Conservation (phyloP, 345 rosid species). For the Pugionium dolabratum region DNA sequence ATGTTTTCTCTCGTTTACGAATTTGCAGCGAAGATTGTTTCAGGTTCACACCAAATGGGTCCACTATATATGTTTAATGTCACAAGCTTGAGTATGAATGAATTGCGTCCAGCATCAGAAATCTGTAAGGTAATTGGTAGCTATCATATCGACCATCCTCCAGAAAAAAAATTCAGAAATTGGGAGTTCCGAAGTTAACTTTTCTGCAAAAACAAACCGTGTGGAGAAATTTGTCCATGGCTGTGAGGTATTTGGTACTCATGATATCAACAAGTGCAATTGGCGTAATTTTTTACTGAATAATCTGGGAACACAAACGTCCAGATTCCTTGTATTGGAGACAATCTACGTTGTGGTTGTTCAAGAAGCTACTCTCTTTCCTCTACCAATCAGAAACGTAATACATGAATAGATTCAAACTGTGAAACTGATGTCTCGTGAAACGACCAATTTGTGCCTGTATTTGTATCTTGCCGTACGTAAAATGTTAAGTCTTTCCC, state of each 20-base stretch:
- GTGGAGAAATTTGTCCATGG: neutral
- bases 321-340: neutral
- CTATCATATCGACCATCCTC: conserved; percentile 3
- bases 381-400: conserved; percentile 9
- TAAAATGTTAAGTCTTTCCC: conserved; percentile 2
- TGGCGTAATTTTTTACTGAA: neutral
- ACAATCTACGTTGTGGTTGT: neutral
- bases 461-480: neutral
- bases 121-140: conserved; percentile 1
- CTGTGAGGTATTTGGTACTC: neutral
- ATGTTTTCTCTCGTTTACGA: conserved; percentile 7
- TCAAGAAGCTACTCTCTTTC: conserved; percentile 3
- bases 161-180: neutral
- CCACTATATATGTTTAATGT: neutral
- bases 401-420: neutral
- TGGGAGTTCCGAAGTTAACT: neutral
- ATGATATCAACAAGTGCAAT: neutral
- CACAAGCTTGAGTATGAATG: conserved; percentile 21
- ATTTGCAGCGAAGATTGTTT: conserved; percentile 12
- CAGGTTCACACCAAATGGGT: conserved; percentile 9
- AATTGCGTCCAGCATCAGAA: conserved; percentile 7
- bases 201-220: neutral
- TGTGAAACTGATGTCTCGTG: neutral
- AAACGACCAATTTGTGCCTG: neutral
- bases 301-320: neutral